A percentile compares a stretch with the other conserved stretches of the same genome.
Conservation (phyloP, 2,329 filamentous ascomycete species). For the Diaporthe caulivora region DNA sequence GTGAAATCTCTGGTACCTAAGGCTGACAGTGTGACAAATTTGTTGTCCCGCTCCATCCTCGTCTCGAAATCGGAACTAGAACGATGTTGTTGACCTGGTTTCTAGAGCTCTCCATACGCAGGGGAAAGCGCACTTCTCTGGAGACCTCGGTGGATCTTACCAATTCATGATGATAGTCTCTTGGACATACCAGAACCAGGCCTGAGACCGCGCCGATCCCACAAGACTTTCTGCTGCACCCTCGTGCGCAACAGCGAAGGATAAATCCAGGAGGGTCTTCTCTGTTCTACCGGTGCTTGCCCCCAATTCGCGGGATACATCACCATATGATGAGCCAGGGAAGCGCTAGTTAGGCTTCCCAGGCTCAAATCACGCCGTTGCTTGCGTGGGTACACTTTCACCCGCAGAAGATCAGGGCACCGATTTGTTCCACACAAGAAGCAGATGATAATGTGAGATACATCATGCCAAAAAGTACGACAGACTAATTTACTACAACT, state of each 20-base stretch:
- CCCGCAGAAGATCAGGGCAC: no score
- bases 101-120: not conserved
- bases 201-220: not conserved
- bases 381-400: not conserved
- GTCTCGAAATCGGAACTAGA: not conserved
- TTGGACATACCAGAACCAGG: not conserved
- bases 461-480: not conserved
- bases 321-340: not conserved
- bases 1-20: not conserved
- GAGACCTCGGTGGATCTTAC: not conserved
- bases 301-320: not conserved
- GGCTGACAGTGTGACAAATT: not conserved
- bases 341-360: not conserved
- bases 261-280: not conserved
- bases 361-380: not conserved
- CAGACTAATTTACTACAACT: not conserved
- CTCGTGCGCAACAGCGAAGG: not conserved
- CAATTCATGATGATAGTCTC: not conserved
- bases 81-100: not conserved
- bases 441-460: not conserved
- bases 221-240: not conserved
- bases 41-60: not conserved
- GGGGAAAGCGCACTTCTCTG: not conserved
- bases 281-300: not conserved
- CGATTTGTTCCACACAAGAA: not conserved